Evolutionary conservation across 169 alveolate species (phyloP).

Genomic region (Cryptosporidium canis): DNA sequence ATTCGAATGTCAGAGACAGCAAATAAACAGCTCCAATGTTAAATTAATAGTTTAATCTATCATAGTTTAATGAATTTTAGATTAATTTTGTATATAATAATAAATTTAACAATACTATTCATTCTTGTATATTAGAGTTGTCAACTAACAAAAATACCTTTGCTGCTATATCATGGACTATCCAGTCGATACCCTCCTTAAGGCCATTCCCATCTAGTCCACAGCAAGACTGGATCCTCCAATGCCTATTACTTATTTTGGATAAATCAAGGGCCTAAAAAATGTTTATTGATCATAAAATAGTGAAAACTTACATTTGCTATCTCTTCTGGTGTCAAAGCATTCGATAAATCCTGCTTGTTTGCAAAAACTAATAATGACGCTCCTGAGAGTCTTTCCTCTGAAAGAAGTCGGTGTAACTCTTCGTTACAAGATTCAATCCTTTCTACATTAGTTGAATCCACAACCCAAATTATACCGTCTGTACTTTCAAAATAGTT

Average conservation of each 20-base stretch:
- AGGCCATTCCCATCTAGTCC: constrained; percentile 94
- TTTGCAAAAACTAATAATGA: constrained; percentile 90
- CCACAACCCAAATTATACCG: constrained; percentile 97
- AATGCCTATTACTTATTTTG: constrained; percentile 83
- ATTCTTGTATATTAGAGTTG: neutral
- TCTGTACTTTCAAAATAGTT: constrained; percentile 99
- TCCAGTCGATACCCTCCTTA: constrained; percentile 93
- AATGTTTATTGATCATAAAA: constrained; percentile 37
- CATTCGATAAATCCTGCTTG: constrained; percentile 95
- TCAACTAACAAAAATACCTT: constrained; percentile 83
- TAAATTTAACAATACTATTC: neutral
- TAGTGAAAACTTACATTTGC: constrained; percentile 40
- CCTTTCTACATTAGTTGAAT: constrained; percentile 95
- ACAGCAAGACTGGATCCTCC: constrained; percentile 93
- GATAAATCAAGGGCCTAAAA: constrained; percentile 35
- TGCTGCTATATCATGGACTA: constrained; percentile 91
- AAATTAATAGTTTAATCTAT: neutral
- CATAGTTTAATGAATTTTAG: neutral
- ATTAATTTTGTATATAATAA: neutral
- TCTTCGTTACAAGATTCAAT: constrained; percentile 94
- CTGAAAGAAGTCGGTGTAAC: constrained; percentile 90
- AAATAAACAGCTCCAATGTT: neutral
- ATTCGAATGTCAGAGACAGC: neutral
- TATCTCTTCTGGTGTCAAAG: constrained; percentile 87
- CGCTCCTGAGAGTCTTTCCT: constrained; percentile 88